Evolutionary conservation across 768 basidiomycete species (phyloP).

Genomic region (Sporobolomyces pararoseus): DNA sequence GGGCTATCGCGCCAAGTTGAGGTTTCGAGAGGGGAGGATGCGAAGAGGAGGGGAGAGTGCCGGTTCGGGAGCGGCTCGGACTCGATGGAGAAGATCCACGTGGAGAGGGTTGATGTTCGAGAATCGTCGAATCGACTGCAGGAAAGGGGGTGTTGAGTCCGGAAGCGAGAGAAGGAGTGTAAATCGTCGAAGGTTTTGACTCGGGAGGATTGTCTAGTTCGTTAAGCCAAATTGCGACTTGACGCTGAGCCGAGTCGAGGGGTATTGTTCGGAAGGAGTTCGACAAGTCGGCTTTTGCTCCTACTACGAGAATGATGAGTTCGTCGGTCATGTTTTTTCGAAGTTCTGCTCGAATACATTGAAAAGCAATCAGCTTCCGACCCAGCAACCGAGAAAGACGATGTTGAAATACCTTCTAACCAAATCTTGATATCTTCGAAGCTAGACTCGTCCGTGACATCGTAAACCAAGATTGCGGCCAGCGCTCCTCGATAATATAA

Average conservation of each 20-base stretch:
- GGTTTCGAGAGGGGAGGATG: conserved; percentile 6
- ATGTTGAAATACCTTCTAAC: conserved; percentile 81
- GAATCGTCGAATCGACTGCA: background rate
- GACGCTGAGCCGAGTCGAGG: conserved; percentile 74
- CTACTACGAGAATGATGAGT: conserved; percentile 90
- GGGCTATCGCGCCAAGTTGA: conserved; percentile 15
- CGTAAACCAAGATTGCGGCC: conserved; percentile 88
- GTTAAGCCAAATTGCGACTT: conserved; percentile 74
- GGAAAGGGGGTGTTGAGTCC: background rate
- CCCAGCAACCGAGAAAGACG: background rate
- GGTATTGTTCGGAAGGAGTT: conserved; percentile 37
- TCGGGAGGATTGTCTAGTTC: conserved; percentile 29
- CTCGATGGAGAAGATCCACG: conserved; percentile 9
- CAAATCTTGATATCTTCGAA: conserved; percentile 89
- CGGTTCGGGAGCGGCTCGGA: conserved; percentile 18
- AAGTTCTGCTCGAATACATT: conserved; percentile 43
- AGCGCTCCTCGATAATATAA: conserved; percentile 97
- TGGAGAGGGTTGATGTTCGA: background rate
- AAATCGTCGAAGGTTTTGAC: background rate
- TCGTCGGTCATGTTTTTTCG: conserved; percentile 53
- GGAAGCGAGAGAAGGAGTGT: background rate
- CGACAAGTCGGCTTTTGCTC: conserved; percentile 61
- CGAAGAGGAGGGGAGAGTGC: conserved; percentile 13
- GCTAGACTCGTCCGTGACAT: conserved; percentile 82
- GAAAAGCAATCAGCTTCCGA: background rate